Evolutionary conservation across 129 eudicot genomes (phyloP).

Genomic region (Escallonia herrerae): DNA sequence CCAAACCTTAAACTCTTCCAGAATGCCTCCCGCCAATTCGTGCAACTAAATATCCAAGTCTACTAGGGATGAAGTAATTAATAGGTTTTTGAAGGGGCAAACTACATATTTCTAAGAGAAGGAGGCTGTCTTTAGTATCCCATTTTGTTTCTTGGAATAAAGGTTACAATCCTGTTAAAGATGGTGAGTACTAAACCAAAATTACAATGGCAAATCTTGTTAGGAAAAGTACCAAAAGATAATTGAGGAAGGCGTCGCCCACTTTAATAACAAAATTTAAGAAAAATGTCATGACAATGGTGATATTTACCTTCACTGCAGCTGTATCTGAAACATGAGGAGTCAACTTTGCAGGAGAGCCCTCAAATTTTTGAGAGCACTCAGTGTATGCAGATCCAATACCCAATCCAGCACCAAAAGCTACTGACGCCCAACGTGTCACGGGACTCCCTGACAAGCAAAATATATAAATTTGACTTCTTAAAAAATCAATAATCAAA

Average conservation of each 20-base stretch:
- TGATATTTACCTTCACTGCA: slow-evolving; percentile 25
- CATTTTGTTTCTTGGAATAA: neutral
- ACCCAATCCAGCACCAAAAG: slow-evolving; percentile 93
- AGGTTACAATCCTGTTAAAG: neutral
- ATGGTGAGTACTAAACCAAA: neutral
- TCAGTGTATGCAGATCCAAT: slow-evolving; percentile 92
- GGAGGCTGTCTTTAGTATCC: too few species aligned
- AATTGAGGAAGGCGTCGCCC: neutral
- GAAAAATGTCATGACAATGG: neutral
- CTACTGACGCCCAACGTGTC: slow-evolving; percentile 91
- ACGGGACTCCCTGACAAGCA: slow-evolving; percentile 62
- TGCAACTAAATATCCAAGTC: too few species aligned
- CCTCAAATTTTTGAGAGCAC: slow-evolving; percentile 59
- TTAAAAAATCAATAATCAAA: neutral
- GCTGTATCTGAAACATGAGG: slow-evolving; percentile 27
- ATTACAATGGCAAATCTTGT: neutral
- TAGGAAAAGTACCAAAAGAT: neutral
- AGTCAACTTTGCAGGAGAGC: slow-evolving; percentile 25
- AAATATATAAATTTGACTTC: neutral
- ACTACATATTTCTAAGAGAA: too few species aligned
- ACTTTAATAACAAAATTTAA: neutral
- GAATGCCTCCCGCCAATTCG: too few species aligned
- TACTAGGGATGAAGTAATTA: too few species aligned
- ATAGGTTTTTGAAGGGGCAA: too few species aligned
- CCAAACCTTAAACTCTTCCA: too few species aligned